Evolutionary conservation across 495 filamentous ascomycete species (phyloP), one percentile per base, ranked within the genome.

Genomic region (Penicillium bialowiezense): DNA sequence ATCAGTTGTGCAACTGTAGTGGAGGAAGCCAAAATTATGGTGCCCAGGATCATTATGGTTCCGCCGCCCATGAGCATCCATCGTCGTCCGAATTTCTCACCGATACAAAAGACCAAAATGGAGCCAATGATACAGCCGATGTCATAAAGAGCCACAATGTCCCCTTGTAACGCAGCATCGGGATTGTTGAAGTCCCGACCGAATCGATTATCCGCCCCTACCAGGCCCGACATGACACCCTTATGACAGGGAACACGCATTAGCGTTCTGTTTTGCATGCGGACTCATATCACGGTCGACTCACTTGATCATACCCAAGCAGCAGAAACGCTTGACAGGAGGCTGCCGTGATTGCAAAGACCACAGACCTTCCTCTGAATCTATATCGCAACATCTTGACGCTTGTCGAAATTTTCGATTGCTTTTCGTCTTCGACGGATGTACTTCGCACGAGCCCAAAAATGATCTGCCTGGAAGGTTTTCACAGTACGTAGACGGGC

Each of bases 221-320:
- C 86, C 58, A 89, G 85, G 24, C 86, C 86, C 52, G 71, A 76
- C 84, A 88, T 88, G 32, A 81, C 76, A 50, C 75, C 74, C 55
- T 32, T 7, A 26, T 26, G 8, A 26, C 23, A n/a, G n/a, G n/a
- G n/a, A n/a, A n/a, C n/a, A n/a, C n/a, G n/a, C n/a, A n/a, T n/a
- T n/a, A n/a, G n/a, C n/a, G n/a, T n/a, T n/a, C n/a, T n/a, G n/a
- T n/a, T n/a, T n/a, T n/a, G n/a, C n/a, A n/a, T n/a, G n/a, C n/a
- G n/a, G n/a, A n/a, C n/a, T n/a, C n/a, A n/a, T n/a, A n/a, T n/a
- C n/a, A 12, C 29, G 7, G 29, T 7, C 3, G 12, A 32, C 29
- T 13, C 10, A 32, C 29, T 32, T 78, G 80, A 32, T 82, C 79
- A 54, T 84, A 83, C 39, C 82, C 83, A 51, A 85, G 85, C 6